phyloP scores from a whole-genome alignment of 2,329 filamentous ascomycete genomes.

The Aschersonia sp. region DNA sequence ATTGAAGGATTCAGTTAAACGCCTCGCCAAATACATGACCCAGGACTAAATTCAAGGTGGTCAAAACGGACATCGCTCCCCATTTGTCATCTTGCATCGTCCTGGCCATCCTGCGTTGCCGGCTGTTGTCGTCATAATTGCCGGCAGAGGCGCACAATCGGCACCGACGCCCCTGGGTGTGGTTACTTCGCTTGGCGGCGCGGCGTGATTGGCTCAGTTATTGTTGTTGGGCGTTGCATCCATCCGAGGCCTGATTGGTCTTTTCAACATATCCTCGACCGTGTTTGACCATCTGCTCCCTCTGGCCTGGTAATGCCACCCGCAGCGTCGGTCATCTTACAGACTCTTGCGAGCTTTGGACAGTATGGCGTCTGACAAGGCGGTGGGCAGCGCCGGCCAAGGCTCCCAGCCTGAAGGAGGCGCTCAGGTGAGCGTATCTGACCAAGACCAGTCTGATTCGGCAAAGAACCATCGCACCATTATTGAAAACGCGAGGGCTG shows the following conservation, averaged over 20 bases:
- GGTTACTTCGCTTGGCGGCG: not conserved
- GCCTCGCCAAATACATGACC: no score
- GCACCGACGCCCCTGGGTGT: no score
- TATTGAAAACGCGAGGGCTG: conserved; percentile 22
- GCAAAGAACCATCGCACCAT: conserved; percentile 14
- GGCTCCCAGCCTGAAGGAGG: conserved; percentile 5
- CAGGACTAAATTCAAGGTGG: no score
- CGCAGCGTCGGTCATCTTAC: not conserved
- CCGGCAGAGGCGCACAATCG: no score
- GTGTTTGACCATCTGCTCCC: no score
- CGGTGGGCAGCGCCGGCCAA: not conserved
- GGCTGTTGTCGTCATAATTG: no score
- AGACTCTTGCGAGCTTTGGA: not conserved
- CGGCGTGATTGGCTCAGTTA: not conserved
- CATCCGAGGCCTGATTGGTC: not conserved
- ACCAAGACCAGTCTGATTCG: conserved; percentile 7
- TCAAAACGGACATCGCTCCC: no score
- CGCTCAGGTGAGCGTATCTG: conserved; percentile 3
- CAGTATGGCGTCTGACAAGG: not conserved
- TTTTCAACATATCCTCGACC: no score
- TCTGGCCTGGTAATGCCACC: not conserved
- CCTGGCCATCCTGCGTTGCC: no score
- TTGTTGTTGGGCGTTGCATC: not conserved
- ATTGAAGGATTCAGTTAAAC: no score
- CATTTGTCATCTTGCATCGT: no score